Percentiles rank a stretch among this genome's conserved stretches.
These are phyloP conservation scores for Cephaloascus albidus DNA, from an alignment of 805 yeast genomes.

Conservation along the genomic window DNA sequence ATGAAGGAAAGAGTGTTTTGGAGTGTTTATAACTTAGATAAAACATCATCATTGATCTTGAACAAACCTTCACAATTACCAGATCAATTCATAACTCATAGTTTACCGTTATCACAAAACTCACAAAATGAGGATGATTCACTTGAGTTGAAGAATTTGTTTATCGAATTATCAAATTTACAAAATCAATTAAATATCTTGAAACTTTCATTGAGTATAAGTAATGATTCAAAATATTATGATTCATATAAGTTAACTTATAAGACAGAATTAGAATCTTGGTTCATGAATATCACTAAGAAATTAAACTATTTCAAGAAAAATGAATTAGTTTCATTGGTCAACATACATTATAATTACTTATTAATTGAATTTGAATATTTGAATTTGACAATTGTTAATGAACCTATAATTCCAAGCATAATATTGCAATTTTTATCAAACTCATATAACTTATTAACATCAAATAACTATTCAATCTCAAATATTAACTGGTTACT, in stretches of 20 bases:
- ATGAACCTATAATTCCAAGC: background rate
- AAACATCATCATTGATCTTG: constrained; percentile 23
- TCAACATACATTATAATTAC: constrained; percentile 28
- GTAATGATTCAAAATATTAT: constrained; percentile 17
- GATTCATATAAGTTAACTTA: constrained; percentile 17
- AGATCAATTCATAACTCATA: constrained; percentile 7
- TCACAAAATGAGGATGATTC: constrained; percentile 14
- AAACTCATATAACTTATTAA: constrained; percentile 25
- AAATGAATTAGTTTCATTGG: constrained; percentile 18
- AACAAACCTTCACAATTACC: constrained; percentile 27
- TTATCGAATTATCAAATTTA: constrained; percentile 14
- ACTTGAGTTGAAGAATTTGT: constrained; percentile 10
- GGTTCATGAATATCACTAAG: background rate
- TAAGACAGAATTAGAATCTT: constrained; percentile 15
- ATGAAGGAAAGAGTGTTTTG: constrained; percentile 17
- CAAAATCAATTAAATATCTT: constrained; percentile 15
- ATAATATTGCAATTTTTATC: constrained; percentile 23
- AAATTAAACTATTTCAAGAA: background rate
- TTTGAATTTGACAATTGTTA: background rate
- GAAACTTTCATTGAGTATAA: constrained; percentile 21
- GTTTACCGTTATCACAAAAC: constrained; percentile 5
- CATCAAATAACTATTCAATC: constrained; percentile 8
- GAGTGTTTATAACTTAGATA: constrained; percentile 28
- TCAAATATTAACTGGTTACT: background rate
- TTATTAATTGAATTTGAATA: constrained; percentile 30